phyloP scores from a whole-genome alignment of 805 yeast genomes.

The Saccharomycopsis selenospora region DNA sequence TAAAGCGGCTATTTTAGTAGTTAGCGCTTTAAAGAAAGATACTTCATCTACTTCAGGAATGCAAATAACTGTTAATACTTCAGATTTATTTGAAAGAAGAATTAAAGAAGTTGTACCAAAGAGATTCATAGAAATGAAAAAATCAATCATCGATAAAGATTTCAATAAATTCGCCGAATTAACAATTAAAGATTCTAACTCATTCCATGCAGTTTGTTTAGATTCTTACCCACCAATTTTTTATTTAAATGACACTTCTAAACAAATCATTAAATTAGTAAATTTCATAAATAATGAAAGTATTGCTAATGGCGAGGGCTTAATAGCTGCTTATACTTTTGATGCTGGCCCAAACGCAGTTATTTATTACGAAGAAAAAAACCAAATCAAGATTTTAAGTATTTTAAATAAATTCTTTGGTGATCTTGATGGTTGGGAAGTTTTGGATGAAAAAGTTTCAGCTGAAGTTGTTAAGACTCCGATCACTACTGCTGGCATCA shows the following conservation, averaged over 20 bases:
- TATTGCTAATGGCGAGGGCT: constrained; percentile 36
- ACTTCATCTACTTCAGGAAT: constrained; percentile 93
- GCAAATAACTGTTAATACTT: constrained; percentile 90
- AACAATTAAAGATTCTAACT: constrained; percentile 95
- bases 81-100: constrained; percentile 78
- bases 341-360: constrained; percentile 99
- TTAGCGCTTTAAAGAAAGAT: constrained; percentile 88
- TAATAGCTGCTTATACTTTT: constrained; percentile 90
- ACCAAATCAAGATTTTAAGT: constrained; percentile 69
- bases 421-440: constrained; percentile 63
- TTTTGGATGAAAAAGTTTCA: constrained; percentile 22
- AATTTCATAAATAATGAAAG: constrained; percentile 60
- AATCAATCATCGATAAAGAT: constrained; percentile 65
- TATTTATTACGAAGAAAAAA: constrained; percentile 71
- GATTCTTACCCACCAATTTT: constrained; percentile 95
- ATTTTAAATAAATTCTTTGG: constrained; percentile 55
- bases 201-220: constrained; percentile 96
- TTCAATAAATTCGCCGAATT: constrained; percentile 77
- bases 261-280: constrained; percentile 58
- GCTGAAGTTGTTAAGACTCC: constrained; percentile 23
- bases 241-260: constrained; percentile 86
- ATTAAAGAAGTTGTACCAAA: constrained; percentile 76
- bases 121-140: constrained; percentile 76
- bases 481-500: constrained; percentile 8
- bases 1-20: constrained; percentile 89